phyloP scores from a whole-genome alignment of 2,329 filamentous ascomycete species.

The Cryphonectria carpinicola region DNA sequence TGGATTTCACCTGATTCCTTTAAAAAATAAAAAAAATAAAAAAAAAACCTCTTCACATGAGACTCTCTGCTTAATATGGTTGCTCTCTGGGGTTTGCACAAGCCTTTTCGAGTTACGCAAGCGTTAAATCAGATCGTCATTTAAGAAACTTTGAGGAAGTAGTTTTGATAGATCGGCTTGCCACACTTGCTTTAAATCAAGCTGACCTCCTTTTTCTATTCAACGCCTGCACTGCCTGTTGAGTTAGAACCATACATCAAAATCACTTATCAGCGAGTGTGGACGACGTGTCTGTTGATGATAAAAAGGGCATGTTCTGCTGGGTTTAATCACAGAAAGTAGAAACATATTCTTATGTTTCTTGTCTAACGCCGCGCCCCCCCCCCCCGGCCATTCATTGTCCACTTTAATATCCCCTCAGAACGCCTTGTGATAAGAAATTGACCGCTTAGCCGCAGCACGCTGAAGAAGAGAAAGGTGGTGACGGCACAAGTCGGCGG shows the following conservation, averaged over 20 bases:
- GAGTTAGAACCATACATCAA: not conserved
- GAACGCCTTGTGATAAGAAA: constrained; percentile 13
- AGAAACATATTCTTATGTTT: not conserved
- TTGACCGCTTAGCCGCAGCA: constrained; percentile 9
- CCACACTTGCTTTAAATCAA: too few species aligned
- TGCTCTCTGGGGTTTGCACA: too few species aligned
- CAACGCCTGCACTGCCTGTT: not conserved
- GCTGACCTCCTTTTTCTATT: not conserved
- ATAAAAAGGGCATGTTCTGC: not conserved
- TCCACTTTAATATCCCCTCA: not conserved
- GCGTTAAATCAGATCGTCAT: not conserved
- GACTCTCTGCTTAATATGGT: too few species aligned
- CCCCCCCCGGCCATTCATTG: not conserved
- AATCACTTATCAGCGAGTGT: too few species aligned
- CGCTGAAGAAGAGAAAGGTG: not conserved
- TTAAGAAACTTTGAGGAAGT: not conserved
- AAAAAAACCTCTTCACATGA: too few species aligned
- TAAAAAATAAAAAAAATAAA: too few species aligned
- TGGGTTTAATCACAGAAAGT: not conserved
- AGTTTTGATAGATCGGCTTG: too few species aligned
- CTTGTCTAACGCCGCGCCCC: constrained; percentile 13
- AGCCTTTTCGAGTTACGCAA: not conserved
- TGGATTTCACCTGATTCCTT: not conserved
- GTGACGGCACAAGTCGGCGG: constrained; percentile 3
- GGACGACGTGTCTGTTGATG: not conserved